Conservation (phyloP, 1,284 basidiomycete species). For the Entoloma clypeatum region DNA sequence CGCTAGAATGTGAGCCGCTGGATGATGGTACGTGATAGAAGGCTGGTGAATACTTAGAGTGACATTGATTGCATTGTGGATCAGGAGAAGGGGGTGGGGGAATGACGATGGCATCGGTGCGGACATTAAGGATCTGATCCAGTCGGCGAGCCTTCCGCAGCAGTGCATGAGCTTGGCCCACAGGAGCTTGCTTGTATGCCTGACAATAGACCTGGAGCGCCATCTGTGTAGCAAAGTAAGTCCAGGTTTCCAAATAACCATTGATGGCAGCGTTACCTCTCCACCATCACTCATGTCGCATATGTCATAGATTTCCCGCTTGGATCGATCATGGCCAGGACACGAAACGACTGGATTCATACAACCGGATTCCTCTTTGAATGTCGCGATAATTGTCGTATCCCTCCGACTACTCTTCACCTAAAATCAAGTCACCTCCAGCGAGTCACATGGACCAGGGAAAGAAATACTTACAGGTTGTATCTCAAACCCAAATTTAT, state of each 20-base stretch:
- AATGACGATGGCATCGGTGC: constrained; percentile 26
- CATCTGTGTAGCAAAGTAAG: constrained; percentile 66
- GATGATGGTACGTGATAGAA: constrained; percentile 30
- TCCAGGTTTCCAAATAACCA: too few species aligned
- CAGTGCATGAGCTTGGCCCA: constrained; percentile 71
- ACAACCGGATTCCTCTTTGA: constrained; percentile 81
- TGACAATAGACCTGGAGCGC: constrained; percentile 83
- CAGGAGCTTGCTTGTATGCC: constrained; percentile 76
- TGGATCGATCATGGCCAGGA: constrained; percentile 70
- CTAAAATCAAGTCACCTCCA: constrained; percentile 35
- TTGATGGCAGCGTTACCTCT: constrained; percentile 62
- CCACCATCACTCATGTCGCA: constrained; percentile 83
- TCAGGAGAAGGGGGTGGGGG: constrained; percentile 23
- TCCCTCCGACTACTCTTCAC: constrained; percentile 72
- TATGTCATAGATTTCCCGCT: constrained; percentile 72
- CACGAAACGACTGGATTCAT: constrained; percentile 84
- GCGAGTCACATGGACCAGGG: neutral
- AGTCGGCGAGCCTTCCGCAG: constrained; percentile 83
- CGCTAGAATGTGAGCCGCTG: constrained; percentile 8
- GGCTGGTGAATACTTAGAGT: constrained; percentile 40
- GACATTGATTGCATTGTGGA: constrained; percentile 38
- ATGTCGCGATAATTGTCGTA: constrained; percentile 65
- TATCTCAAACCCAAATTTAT: constrained; percentile 89
- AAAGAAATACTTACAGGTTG: constrained; percentile 55
- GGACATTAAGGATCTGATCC: constrained; percentile 57